Evolutionary conservation across 306 rosid species (phyloP).

Genomic region (Hippophae rhamnoides): DNA sequence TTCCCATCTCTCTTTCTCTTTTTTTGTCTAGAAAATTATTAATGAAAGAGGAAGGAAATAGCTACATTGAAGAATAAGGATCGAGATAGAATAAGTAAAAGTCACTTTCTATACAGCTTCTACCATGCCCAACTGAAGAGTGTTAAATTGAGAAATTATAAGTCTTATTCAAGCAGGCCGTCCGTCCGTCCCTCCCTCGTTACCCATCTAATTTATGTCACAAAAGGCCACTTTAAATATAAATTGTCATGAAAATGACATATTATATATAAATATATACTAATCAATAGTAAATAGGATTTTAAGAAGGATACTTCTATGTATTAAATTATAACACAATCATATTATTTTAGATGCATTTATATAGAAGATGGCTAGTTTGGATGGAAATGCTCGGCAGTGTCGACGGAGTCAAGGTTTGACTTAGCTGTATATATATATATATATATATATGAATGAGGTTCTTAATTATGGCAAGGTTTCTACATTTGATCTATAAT

Average conservation of each 20-base stretch:
- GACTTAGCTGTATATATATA: conserved; percentile 16
- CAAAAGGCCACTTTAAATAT: background rate
- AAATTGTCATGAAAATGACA: conserved; percentile 30
- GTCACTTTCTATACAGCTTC: conserved; percentile 71
- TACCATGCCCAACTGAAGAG: no score
- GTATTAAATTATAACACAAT: no score
- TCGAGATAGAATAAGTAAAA: conserved; percentile 27
- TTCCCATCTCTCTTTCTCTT: conserved; percentile 44
- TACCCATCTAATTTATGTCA: conserved; percentile 27
- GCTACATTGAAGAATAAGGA: background rate
- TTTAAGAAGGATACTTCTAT: no score
- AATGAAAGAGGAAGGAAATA: conserved; percentile 8
- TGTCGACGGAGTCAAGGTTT: conserved; percentile 61
- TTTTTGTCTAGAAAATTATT: background rate
- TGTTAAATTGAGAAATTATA: background rate
- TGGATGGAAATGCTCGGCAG: conserved; percentile 52
- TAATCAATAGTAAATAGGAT: no score
- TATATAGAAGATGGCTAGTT: conserved; percentile 17
- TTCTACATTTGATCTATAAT: no score
- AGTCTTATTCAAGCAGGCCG: conserved; percentile 29
- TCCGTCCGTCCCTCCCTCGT: conserved; percentile 16
- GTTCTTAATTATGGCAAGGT: background rate
- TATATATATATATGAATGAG: conserved; percentile 8
- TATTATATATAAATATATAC: background rate
- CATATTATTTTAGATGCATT: no score